These are phyloP conservation scores for Xylona heveae DNA, from an alignment of 495 filamentous ascomycete genomes.

Conservation along the genomic window DNA sequence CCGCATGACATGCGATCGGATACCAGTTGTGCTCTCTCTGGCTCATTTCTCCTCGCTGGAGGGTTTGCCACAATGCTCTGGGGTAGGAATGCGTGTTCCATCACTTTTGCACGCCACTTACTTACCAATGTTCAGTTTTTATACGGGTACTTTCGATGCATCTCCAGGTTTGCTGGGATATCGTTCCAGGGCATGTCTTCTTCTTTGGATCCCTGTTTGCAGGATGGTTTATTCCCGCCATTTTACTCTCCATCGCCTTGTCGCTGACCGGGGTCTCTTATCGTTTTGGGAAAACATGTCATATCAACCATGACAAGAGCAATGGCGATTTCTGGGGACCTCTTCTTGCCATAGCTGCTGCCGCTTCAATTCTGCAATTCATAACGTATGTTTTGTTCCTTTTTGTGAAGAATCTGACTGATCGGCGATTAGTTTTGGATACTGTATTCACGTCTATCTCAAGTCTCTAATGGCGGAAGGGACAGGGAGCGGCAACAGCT, in stretches of 20 bases:
- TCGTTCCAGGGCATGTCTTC: slow-evolving; percentile 69
- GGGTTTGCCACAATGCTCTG: slow-evolving; percentile 69
- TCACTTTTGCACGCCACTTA: neutral
- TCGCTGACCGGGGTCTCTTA: slow-evolving; percentile 82
- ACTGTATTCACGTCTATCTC: slow-evolving; percentile 90
- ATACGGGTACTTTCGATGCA: slow-evolving; percentile 80
- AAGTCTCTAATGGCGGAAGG: slow-evolving; percentile 47
- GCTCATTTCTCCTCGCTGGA: slow-evolving; percentile 63
- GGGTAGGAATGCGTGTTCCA: slow-evolving; percentile 24
- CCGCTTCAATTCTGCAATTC: slow-evolving; percentile 59
- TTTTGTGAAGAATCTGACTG: neutral
- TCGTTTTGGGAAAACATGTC: slow-evolving; percentile 76
- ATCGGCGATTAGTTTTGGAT: slow-evolving; percentile 51
- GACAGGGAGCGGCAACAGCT: slow-evolving; percentile 47
- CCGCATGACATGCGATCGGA: slow-evolving; percentile 80
- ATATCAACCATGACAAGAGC: slow-evolving; percentile 71
- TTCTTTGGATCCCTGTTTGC: slow-evolving; percentile 66
- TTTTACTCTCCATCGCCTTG: slow-evolving; percentile 52
- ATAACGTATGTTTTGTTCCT: slow-evolving; percentile 17
- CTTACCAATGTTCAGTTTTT: slow-evolving; percentile 31
- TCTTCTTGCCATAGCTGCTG: slow-evolving; percentile 53
- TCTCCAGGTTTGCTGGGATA: slow-evolving; percentile 94
- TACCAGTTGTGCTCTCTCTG: slow-evolving; percentile 68
- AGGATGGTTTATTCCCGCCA: slow-evolving; percentile 65
- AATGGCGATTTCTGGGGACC: slow-evolving; percentile 81